Evolutionary conservation across 768 basidiomycete genomes (phyloP).

Genomic region (Epithele typhae): DNA sequence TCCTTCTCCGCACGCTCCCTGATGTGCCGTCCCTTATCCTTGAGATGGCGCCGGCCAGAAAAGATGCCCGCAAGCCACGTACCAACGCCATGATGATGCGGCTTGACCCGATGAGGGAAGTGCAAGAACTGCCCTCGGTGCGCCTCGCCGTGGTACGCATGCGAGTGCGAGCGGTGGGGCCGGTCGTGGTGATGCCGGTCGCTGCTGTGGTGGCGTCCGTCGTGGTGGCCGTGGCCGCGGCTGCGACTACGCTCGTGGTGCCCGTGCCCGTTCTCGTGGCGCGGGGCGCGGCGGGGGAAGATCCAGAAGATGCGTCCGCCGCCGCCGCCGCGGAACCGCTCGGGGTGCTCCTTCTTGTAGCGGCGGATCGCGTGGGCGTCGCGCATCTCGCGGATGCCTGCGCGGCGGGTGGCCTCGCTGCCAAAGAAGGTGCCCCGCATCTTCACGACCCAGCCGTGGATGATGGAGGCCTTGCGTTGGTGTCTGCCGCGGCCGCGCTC

Average conservation of each 20-base stretch:
- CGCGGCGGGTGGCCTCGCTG: conserved; percentile 48
- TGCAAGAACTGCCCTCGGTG: conserved; percentile 17
- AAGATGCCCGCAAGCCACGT: conserved; percentile 17
- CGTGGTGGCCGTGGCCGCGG: conserved; percentile 2
- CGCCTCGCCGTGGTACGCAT: conserved; percentile 12
- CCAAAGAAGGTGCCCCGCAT: conserved; percentile 68
- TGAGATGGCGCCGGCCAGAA: conserved; percentile 6
- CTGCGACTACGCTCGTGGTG: neutral
- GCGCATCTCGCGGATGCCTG: conserved; percentile 71
- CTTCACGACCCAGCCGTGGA: conserved; percentile 80
- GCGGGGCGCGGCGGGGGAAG: conserved; percentile 11
- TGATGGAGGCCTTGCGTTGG: conserved; percentile 41
- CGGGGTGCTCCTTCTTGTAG: conserved; percentile 26
- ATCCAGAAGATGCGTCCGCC: conserved; percentile 25
- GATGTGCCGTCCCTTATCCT: conserved; percentile 11
- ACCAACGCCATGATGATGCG: conserved; percentile 19
- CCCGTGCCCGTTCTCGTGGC: neutral
- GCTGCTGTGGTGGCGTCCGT: conserved; percentile 2
- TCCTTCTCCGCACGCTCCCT: conserved; percentile 12
- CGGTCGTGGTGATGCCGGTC: conserved; percentile 1
- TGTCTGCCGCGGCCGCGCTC: conserved; percentile 26
- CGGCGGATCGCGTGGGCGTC: conserved; percentile 38
- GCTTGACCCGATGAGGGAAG: conserved; percentile 19
- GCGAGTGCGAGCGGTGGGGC: conserved; percentile 3
- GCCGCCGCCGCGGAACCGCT: conserved; percentile 17